Conservation (phyloP, 495 filamentous ascomycete species). For the Xylaria longipes region DNA sequence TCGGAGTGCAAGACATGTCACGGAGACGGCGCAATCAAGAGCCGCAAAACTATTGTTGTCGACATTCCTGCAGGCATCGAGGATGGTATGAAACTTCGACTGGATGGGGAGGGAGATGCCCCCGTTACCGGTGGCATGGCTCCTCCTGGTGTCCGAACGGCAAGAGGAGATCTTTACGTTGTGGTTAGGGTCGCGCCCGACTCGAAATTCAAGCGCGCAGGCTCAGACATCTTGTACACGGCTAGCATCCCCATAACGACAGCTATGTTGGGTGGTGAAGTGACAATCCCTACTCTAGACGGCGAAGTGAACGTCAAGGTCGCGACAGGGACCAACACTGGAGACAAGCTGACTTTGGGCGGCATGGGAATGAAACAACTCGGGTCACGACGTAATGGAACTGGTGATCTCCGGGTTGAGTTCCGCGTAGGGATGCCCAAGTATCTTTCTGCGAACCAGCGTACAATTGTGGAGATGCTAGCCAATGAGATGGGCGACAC, state of each 20-base stretch:
- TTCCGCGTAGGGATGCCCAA: slow-evolving; percentile 96
- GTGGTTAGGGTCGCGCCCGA: slow-evolving; percentile 83
- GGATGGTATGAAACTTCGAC: slow-evolving; percentile 88
- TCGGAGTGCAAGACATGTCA: slow-evolving; percentile 78
- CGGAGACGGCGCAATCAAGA: slow-evolving; percentile 79
- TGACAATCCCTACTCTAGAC: slow-evolving; percentile 87
- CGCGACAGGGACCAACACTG: slow-evolving; percentile 86
- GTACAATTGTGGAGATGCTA: slow-evolving; percentile 90
- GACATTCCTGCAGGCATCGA: slow-evolving; percentile 95
- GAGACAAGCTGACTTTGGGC: slow-evolving; percentile 83
- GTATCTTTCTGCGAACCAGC: slow-evolving; percentile 85
- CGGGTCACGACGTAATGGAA: slow-evolving; percentile 54
- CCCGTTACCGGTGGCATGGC: slow-evolving; percentile 71
- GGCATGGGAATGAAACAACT: slow-evolving; percentile 94
- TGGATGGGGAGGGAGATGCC: slow-evolving; percentile 84
- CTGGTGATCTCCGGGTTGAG: slow-evolving; percentile 89
- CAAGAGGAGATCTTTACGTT: slow-evolving; percentile 86
- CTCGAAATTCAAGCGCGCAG: slow-evolving; percentile 81
- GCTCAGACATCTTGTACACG: slow-evolving; percentile 90
- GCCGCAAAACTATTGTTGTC: slow-evolving; percentile 77
- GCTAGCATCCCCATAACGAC: slow-evolving; percentile 91
- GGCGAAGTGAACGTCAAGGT: slow-evolving; percentile 88
- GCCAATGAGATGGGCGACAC: slow-evolving; percentile 94
- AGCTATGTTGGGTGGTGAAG: slow-evolving; percentile 87
- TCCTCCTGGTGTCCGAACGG: slow-evolving; percentile 62